Percentiles rank a stretch among this genome's conserved stretches.
Evolutionary conservation across 257 asterid genomes (phyloP).

Genomic region (Anisodus acutangulus): DNA sequence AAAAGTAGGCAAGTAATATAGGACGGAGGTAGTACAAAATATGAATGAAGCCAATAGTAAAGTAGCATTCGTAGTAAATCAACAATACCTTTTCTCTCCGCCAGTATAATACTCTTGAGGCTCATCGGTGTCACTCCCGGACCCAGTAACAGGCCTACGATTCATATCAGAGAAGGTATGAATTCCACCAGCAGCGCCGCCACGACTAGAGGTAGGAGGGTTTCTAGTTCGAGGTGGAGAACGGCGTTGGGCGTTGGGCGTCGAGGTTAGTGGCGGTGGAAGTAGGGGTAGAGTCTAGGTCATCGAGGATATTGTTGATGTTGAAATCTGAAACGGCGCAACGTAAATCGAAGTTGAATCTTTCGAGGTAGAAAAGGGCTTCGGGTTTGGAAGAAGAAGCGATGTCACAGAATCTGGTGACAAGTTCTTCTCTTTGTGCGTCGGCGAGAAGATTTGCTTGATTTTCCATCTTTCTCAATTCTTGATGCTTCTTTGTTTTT

Average conservation of each 20-base stretch:
- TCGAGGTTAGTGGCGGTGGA: background rate
- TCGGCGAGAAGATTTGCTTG: slow-evolving; percentile 26
- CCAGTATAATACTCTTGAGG: slow-evolving; percentile 86
- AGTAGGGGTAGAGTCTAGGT: background rate
- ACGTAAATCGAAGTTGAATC: slow-evolving; percentile 80
- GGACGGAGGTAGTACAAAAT: background rate
- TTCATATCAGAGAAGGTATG: slow-evolving; percentile 73
- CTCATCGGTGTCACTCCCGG: slow-evolving; percentile 72
- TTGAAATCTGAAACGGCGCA: slow-evolving; percentile 84
- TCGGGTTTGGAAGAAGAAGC: slow-evolving; percentile 67
- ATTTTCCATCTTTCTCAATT: slow-evolving; percentile 36
- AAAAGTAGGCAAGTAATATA: no score
- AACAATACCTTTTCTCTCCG: slow-evolving; percentile 75
- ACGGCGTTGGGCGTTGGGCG: background rate
- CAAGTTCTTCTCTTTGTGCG: slow-evolving; percentile 37
- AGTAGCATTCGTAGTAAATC: background rate
- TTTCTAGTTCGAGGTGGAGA: slow-evolving; percentile 48
- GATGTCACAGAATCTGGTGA: slow-evolving; percentile 73
- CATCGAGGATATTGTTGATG: slow-evolving; percentile 44
- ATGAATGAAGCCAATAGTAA: background rate
- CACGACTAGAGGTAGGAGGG: slow-evolving; percentile 30
- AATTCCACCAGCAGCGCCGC: slow-evolving; percentile 51
- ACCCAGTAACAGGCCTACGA: slow-evolving; percentile 51
- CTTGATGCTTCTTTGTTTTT: background rate
- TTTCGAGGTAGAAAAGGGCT: slow-evolving; percentile 79